phyloP scores from a whole-genome alignment of 192 early-diverging fungal species.

The Coemansia sp. region DNA sequence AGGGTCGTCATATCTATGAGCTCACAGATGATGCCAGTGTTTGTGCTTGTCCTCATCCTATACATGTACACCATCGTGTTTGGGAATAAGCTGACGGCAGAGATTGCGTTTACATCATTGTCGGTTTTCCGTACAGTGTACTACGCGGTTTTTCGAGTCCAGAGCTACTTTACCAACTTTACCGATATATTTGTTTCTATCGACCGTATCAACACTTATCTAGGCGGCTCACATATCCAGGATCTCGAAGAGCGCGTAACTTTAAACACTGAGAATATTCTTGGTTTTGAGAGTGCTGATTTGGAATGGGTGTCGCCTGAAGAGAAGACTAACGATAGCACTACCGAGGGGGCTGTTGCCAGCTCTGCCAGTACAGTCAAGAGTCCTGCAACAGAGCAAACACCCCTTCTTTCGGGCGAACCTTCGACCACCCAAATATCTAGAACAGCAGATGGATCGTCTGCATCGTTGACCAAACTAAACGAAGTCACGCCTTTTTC shows the following conservation, averaged over 20 bases:
- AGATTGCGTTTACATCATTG: conserved; percentile 69
- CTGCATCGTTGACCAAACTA: no score
- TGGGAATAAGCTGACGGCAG: conserved; percentile 59
- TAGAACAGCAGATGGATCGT: no score
- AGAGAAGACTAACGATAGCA: background rate
- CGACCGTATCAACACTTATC: conserved; percentile 68
- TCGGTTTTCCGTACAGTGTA: conserved; percentile 70
- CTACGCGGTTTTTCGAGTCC: conserved; percentile 57
- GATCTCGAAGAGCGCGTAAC: conserved; percentile 37
- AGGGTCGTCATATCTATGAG: conserved; percentile 52
- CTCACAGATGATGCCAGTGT: conserved; percentile 60
- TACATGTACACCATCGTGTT: no score
- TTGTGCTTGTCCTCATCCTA: conserved; percentile 63
- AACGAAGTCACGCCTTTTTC: no score
- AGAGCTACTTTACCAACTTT: conserved; percentile 57
- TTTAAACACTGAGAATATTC: conserved; percentile 1
- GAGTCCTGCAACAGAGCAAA: background rate
- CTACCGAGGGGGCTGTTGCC: background rate
- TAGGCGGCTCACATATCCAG: conserved; percentile 69
- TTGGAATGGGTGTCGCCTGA: conserved; percentile 31
- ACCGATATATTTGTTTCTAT: conserved; percentile 64
- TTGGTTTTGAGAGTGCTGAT: conserved; percentile 29
- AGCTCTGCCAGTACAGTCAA: background rate
- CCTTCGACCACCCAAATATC: no score
- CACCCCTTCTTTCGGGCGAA: no score